Conservation (phyloP, 2,329 filamentous ascomycete species). For the Colletotrichum falcatum region DNA sequence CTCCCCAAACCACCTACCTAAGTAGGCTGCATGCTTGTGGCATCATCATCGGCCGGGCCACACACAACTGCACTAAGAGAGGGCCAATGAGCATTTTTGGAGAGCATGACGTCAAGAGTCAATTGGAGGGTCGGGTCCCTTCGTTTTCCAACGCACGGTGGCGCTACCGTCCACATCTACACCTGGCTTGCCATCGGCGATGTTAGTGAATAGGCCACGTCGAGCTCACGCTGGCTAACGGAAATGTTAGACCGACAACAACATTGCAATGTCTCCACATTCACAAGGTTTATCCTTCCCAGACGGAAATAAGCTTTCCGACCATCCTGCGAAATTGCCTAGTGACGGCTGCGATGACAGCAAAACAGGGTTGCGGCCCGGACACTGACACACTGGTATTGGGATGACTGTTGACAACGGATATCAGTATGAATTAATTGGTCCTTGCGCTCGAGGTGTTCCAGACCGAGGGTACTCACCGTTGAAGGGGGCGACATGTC, state of each 20-base stretch:
- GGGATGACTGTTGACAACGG: not conserved
- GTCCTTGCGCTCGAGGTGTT: not conserved
- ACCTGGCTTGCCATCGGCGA: conserved; percentile 1
- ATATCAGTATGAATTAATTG: not conserved
- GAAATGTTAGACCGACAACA: not conserved
- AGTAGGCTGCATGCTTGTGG: not conserved
- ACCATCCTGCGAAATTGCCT: not conserved
- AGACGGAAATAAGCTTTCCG: conserved; percentile 21
- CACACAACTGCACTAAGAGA: conserved; percentile 11
- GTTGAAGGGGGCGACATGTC: not conserved
- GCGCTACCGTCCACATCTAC: conserved; percentile 29
- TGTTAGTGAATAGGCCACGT: not conserved
- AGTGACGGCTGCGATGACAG: conserved; percentile 20
- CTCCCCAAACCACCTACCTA: too few species aligned
- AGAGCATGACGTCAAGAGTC: conserved; percentile 31
- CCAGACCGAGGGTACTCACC: not conserved
- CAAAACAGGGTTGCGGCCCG: conserved; percentile 21
- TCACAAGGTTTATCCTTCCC: conserved; percentile 27
- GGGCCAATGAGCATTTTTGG: conserved; percentile 18
- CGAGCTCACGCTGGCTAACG: not conserved
- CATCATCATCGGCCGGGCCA: conserved; percentile 12
- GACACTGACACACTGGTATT: not conserved
- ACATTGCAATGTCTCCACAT: not conserved
- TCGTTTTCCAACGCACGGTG: conserved; percentile 24
- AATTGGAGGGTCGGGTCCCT: conserved; percentile 24